Evolutionary conservation across 495 filamentous ascomycete genomes (phyloP).

Genomic region (Daldinia bambusicola): DNA sequence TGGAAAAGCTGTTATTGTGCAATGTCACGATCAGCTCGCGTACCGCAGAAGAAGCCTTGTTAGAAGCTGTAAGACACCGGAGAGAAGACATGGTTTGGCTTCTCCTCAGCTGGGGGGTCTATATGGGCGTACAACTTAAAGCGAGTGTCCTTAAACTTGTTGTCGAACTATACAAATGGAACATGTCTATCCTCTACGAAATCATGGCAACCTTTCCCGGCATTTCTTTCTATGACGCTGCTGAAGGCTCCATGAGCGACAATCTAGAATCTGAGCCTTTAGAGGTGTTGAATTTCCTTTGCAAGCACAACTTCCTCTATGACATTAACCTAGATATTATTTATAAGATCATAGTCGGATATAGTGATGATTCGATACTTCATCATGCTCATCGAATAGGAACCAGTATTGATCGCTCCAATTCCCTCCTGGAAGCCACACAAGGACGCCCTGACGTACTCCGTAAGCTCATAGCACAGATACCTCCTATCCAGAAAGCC

Average conservation of each 20-base stretch:
- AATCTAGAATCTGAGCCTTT: neutral
- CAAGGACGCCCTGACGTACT: neutral
- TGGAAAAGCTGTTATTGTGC: slow-evolving; percentile 7
- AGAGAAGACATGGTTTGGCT: slow-evolving; percentile 6
- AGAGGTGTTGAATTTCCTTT: neutral
- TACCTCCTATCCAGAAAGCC: neutral
- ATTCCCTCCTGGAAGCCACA: neutral
- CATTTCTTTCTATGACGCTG: neutral
- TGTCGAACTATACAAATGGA: neutral
- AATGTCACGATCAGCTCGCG: neutral
- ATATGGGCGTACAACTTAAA: neutral
- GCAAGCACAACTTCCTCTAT: neutral
- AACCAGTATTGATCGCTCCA: too few relatives aligned
- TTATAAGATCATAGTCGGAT: too few relatives aligned
- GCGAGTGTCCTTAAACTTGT: neutral
- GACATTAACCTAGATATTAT: neutral
- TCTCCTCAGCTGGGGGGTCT: slow-evolving; percentile 3
- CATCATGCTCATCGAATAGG: neutral
- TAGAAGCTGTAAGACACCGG: neutral
- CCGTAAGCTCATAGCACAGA: neutral
- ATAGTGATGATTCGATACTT: neutral
- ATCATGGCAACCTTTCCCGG: neutral
- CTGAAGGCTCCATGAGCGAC: neutral
- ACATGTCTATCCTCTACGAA: neutral
- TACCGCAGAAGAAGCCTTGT: neutral